A percentile compares a stretch with the other conserved stretches of the same genome.
These are phyloP conservation scores for Amanita polypyramis DNA, from an alignment of 768 basidiomycete genomes.

Conservation along the genomic window DNA sequence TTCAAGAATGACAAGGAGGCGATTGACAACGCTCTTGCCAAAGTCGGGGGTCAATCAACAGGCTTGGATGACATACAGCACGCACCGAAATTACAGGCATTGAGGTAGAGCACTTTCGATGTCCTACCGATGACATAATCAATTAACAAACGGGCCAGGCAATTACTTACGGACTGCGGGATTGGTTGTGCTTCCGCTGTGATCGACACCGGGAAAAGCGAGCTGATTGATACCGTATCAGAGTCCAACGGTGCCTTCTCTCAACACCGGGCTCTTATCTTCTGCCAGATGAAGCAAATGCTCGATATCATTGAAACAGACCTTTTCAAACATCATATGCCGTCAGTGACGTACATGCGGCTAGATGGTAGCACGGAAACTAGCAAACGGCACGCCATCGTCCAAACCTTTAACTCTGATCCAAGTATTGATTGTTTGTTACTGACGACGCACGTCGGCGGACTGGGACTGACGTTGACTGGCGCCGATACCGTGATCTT, in stretches of 20 bases:
- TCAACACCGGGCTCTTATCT: constrained; percentile 97
- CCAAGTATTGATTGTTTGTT: constrained; percentile 95
- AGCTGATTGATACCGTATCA: constrained; percentile 49
- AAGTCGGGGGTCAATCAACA: constrained; percentile 34
- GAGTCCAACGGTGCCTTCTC: constrained; percentile 58
- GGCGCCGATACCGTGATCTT: constrained; percentile 99
- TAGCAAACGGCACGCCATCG: constrained; percentile 90
- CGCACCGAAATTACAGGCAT: constrained; percentile 87
- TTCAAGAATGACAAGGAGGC: constrained; percentile 64
- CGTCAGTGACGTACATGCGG: constrained; percentile 96
- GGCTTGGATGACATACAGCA: constrained; percentile 73
- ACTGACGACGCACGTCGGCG: constrained; percentile 94
- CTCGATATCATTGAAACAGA: constrained; percentile 94
- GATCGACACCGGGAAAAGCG: constrained; percentile 55
- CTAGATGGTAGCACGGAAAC: constrained; percentile 90
- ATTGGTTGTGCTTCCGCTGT: constrained; percentile 52
- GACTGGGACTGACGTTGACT: constrained; percentile 89
- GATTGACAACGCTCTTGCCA: constrained; percentile 44
- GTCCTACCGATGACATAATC: constrained; percentile 1
- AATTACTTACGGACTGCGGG: constrained; percentile 90
- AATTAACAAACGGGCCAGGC: constrained; percentile 35
- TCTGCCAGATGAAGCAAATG: constrained; percentile 99
- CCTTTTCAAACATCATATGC: constrained; percentile 87
- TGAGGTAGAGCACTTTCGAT: constrained; percentile 46
- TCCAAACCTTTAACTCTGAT: constrained; percentile 96